phyloP scores from a whole-genome alignment of 2,329 filamentous ascomycete genomes.

The Colletotrichum tamarilloi region DNA sequence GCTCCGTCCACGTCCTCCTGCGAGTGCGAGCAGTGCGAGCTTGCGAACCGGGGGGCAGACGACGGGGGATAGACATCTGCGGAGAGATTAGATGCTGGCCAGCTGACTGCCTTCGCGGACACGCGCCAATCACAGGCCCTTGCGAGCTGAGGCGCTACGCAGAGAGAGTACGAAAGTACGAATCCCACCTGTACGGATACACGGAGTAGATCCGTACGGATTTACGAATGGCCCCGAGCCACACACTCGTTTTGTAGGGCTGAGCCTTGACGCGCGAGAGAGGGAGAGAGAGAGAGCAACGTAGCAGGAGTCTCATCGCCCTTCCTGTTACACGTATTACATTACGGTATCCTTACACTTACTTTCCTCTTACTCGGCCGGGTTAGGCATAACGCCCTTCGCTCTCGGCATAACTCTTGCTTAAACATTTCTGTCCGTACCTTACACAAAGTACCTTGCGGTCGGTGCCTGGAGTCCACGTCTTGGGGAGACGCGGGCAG shows the following conservation, averaged over 20 bases:
- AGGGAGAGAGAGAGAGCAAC: conserved; percentile 15
- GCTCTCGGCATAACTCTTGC: conserved; percentile 5
- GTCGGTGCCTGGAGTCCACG: conserved; percentile 20
- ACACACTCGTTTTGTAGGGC: conserved; percentile 17
- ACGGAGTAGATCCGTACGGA: neutral
- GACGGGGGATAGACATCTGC: neutral
- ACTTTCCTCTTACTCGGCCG: neutral
- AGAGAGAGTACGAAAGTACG: no score
- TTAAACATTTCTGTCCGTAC: neutral
- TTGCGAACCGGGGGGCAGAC: neutral
- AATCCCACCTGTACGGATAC: neutral
- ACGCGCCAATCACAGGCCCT: conserved; percentile 25
- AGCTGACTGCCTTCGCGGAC: conserved; percentile 24
- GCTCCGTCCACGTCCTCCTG: conserved; percentile 14
- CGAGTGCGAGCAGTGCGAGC: conserved; percentile 25
- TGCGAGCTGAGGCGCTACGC: neutral
- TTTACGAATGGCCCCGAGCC: conserved; percentile 29
- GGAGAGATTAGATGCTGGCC: neutral
- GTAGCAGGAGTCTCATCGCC: neutral
- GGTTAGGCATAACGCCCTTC: conserved; percentile 27
- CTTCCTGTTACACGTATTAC: neutral
- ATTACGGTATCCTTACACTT: neutral
- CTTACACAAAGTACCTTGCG: neutral
- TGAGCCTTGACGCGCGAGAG: neutral
- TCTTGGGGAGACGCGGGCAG: neutral